A percentile compares a stretch with the other conserved stretches of the same genome.
phyloP scores from a whole-genome alignment of 2,329 filamentous ascomycete genomes.

The Monosporascus sp. region DNA sequence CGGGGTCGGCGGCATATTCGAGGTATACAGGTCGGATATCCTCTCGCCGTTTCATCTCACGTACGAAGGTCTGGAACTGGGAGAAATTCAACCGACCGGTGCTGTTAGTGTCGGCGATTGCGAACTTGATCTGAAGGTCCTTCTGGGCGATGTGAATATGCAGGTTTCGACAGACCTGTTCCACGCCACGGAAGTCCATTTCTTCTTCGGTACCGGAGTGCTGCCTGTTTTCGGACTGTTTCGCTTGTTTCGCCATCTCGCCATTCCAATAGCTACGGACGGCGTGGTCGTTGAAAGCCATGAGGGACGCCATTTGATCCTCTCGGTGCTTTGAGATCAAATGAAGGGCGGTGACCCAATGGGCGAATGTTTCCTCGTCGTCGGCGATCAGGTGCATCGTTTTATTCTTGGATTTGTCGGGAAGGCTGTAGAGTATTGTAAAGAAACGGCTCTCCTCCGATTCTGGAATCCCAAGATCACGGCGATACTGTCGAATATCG shows the following conservation, averaged over 20 bases:
- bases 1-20: slow-evolving; percentile 50
- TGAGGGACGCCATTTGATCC: slow-evolving; percentile 83
- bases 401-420: slow-evolving; percentile 76
- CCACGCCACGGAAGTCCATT: slow-evolving; percentile 72
- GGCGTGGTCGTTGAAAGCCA: slow-evolving; percentile 77
- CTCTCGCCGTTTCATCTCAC: slow-evolving; percentile 74
- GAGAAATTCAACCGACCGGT: slow-evolving; percentile 66
- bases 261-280: slow-evolving; percentile 80
- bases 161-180: slow-evolving; percentile 78
- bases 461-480: slow-evolving; percentile 70
- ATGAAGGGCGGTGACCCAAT: slow-evolving; percentile 82
- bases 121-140: slow-evolving; percentile 69
- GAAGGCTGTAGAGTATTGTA: slow-evolving; percentile 79
- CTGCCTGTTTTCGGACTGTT: slow-evolving; percentile 51
- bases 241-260: slow-evolving; percentile 71
- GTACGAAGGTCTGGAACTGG: slow-evolving; percentile 81
- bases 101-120: slow-evolving; percentile 60
- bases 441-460: slow-evolving; percentile 72
- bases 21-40: slow-evolving; percentile 75
- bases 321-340: slow-evolving; percentile 81
- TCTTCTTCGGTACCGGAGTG: slow-evolving; percentile 57
- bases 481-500: slow-evolving; percentile 83
- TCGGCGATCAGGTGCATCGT: slow-evolving; percentile 83
- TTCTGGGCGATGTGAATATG: slow-evolving; percentile 85
- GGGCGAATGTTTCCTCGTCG: slow-evolving; percentile 62